Evolutionary conservation across 805 yeast species (phyloP), one percentile per base, ranked within the genome.

Genomic region (Saccharomycopsis sp.): DNA sequence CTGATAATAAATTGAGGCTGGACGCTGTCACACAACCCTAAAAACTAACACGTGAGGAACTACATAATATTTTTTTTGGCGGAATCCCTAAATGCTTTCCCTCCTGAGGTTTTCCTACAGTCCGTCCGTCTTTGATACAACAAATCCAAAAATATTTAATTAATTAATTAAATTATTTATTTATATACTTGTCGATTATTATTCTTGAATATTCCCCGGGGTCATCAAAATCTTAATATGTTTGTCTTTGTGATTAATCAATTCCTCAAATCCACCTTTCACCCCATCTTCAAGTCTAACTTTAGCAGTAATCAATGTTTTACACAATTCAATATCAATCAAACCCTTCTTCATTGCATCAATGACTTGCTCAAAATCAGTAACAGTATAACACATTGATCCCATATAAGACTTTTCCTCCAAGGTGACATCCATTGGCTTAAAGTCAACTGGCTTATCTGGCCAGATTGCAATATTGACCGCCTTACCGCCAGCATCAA

Each of bases 391-490:
- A 47, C 83, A 77, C 67, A 78, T 76, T 1, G 83, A 76, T 2
- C 84, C 85, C 35, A 77, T 68, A 29, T 74, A 62, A 38, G 59
- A 59, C 54, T 75, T 79, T 56, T 80, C 85, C 43, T 69, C 68
- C 53, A 69, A 62, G 3, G 81, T 72, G 16, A 75, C 59, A 50
- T 67, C 70, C 79, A 75, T 77, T 44, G 81, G 81, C 51, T 66
- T 66, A 55, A 69, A 72, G 13, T 63, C 63, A 21, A 72, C 60
- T 5, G 77, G 70, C 29, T 67, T 62, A 38, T 69, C 66, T 17
- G 79, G 77, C 82, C 83, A 79, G 36, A 80, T 74, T 4, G 85
- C 85, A 44, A 79, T 71, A 58, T 79, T 79, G 24, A 76, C 74
- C n/a, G 78, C 73, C 2, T 66, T 64, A 37, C 85, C 85, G 50